Evolutionary conservation across 768 basidiomycete genomes (phyloP).

Genomic region (Mycena albidolilacea): DNA sequence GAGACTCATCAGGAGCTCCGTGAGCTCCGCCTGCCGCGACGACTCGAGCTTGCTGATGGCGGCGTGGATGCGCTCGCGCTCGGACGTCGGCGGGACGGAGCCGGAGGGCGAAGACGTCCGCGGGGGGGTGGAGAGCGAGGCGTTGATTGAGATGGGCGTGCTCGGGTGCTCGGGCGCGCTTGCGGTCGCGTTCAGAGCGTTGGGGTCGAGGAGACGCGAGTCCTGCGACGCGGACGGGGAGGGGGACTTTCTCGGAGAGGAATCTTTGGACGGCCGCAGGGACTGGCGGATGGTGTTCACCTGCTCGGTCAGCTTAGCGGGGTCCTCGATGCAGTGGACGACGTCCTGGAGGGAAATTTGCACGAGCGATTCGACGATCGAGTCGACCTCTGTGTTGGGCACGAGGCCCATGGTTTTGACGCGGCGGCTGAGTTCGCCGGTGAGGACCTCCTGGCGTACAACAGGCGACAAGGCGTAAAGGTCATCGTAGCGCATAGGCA

Average conservation of each 20-base stretch:
- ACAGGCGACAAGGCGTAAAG: conserved; percentile 87
- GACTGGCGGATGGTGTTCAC: conserved; percentile 59
- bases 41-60: conserved; percentile 79
- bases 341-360: conserved; percentile 81
- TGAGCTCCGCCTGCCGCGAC: conserved; percentile 72
- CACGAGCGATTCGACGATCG: conserved; percentile 82
- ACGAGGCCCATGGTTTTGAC: conserved; percentile 72
- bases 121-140: conserved; percentile 84
- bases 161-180: conserved; percentile 93
- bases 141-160: conserved; percentile 85
- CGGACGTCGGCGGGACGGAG: conserved; percentile 71
- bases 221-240: conserved; percentile 75
- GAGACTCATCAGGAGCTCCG: conserved; percentile 87
- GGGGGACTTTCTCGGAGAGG: conserved; percentile 66
- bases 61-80: conserved; percentile 80
- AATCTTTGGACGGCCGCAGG: conserved; percentile 52
- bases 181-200: conserved; percentile 78
- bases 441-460: conserved; percentile 88
- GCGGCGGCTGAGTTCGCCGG: conserved; percentile 85
- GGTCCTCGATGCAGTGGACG: conserved; percentile 81
- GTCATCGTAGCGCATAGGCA: conserved; percentile 92
- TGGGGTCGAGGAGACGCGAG: conserved; percentile 77
- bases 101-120: conserved; percentile 87
- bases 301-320: conserved; percentile 75
- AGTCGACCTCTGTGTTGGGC: conserved; percentile 68